Percentiles rank a stretch among this genome's conserved stretches.
Conservation (phyloP, 768 basidiomycete species). For the Pulveroboletus sp. region DNA sequence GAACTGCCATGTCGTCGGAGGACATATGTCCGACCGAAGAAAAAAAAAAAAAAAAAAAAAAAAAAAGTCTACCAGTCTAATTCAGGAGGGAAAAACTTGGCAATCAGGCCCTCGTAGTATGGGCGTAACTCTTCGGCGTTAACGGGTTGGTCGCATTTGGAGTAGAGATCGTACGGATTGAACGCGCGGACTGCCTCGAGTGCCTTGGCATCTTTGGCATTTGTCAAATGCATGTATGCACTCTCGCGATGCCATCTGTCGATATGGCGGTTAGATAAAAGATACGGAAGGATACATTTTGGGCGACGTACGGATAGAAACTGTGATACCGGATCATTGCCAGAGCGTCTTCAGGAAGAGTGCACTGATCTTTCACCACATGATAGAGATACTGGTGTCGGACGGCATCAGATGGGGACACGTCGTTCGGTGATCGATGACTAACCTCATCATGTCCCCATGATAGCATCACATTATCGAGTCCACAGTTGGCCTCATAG, state of each 20-base stretch:
- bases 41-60: not conserved
- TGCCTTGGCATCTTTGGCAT: constrained; percentile 59
- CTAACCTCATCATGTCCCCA: constrained; percentile 90
- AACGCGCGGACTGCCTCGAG: constrained; percentile 78
- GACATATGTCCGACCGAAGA: not conserved
- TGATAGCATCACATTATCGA: constrained; percentile 82
- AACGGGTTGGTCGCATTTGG: constrained; percentile 74
- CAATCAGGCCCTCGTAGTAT: constrained; percentile 80
- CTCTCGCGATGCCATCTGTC: constrained; percentile 80
- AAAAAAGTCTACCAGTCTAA: constrained; percentile 68
- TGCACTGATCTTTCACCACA: constrained; percentile 77
- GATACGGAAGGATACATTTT: not conserved
- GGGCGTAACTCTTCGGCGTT: constrained; percentile 60
- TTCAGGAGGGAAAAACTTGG: constrained; percentile 78
- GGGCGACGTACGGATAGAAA: constrained; percentile 69
- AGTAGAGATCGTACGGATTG: constrained; percentile 94
- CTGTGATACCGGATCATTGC: constrained; percentile 94
- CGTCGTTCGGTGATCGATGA: constrained; percentile 7
- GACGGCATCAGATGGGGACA: constrained; percentile 3
- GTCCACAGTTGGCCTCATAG: constrained; percentile 73
- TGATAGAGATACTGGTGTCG: constrained; percentile 68
- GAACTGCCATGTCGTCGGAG: constrained; percentile 1
- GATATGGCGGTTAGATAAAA: not conserved
- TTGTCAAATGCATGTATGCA: constrained; percentile 77
- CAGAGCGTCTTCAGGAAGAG: constrained; percentile 74